These are phyloP conservation scores for Thuja plicata DNA, from an alignment of 83 land plant genomes.

Conservation along the genomic window DNA sequence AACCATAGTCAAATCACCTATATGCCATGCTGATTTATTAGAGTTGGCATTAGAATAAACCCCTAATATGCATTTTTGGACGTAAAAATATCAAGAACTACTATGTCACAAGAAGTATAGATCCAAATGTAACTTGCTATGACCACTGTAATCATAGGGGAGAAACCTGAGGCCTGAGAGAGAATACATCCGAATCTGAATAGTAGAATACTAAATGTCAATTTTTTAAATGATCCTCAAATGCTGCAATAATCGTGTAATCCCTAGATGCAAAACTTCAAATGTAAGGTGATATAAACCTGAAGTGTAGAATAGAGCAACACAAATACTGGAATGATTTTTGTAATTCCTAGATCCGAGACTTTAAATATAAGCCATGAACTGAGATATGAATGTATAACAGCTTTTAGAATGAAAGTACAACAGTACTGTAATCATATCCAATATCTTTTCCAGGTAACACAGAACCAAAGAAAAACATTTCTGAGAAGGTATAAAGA, in stretches of 20 bases:
- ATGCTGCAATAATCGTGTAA: not conserved
- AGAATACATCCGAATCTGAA: too few relatives aligned
- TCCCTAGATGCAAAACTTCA: not conserved
- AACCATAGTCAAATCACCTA: too few relatives aligned
- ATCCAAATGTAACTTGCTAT: not conserved
- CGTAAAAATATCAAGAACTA: too few relatives aligned
- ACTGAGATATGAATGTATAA: not conserved
- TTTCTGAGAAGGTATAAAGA: not conserved
- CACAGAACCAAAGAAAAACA: not conserved
- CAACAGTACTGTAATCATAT: too few relatives aligned
- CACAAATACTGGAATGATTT: not conserved
- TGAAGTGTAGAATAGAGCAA: too few relatives aligned
- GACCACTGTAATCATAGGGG: not conserved
- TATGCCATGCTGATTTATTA: not conserved
- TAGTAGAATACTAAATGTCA: too few relatives aligned
- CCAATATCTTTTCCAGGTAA: not conserved
- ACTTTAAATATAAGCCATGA: too few relatives aligned
- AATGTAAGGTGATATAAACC: too few relatives aligned
- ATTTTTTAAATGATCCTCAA: too few relatives aligned
- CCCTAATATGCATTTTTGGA: too few relatives aligned
- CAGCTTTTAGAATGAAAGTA: not conserved
- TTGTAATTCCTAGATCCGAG: too few relatives aligned
- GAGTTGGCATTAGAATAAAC: not conserved
- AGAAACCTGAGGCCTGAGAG: not conserved
- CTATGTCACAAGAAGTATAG: not conserved